Base-by-base conservation (phyloP, 129 eudicot species). In the Lactuca saligna region DNA sequence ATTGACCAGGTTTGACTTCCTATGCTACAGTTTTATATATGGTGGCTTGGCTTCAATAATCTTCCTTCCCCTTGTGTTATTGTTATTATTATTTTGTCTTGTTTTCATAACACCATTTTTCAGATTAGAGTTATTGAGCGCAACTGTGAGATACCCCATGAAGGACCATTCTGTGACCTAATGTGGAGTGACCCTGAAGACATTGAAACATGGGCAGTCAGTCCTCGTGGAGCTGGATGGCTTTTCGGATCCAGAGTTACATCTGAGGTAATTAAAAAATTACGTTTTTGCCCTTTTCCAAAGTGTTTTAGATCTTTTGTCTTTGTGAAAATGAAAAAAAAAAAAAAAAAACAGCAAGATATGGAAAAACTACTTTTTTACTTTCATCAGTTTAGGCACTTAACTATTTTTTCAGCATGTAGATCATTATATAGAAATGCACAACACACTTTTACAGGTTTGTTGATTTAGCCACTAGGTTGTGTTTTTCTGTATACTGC, bases 181-280 rank as follows among this genome's bases (percentile, higher is more conserved):
- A 93, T 93, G 99, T 93, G 99, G 99, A 93, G 99, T 80, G 99
- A 93, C 57, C 99, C 99, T 76, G 99, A 93, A 89, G 99, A 93
- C 71, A 93, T 93, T 57, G 99, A 93, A 75, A 93, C 99, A 16
- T 93, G 99, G 99, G 97, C 99, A 4, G 99, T 93, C 55, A 93
- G 99, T 70, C 99, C 99, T 32, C 92, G 99, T 65, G 99, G 99
- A 63, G 99, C 99, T 34, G 99, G 99, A 55, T 93, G 97, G 99
- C 95, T 93, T 63, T 93, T 93, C 80, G 99, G 99, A 46, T 93
- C 99, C 57, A 87, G 99, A 71, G 99, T 93, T 63, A 93, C 99
- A 32, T 76, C 97, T 61, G 99, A 93, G 91, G 99, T 93, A 66
- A 65, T 70, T 20, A 17, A 37, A 46, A 8, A 65, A 35, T 46